These are phyloP conservation scores for Colletotrichum theobromicola DNA, from an alignment of 2,329 filamentous ascomycete species.

Conservation along the genomic window DNA sequence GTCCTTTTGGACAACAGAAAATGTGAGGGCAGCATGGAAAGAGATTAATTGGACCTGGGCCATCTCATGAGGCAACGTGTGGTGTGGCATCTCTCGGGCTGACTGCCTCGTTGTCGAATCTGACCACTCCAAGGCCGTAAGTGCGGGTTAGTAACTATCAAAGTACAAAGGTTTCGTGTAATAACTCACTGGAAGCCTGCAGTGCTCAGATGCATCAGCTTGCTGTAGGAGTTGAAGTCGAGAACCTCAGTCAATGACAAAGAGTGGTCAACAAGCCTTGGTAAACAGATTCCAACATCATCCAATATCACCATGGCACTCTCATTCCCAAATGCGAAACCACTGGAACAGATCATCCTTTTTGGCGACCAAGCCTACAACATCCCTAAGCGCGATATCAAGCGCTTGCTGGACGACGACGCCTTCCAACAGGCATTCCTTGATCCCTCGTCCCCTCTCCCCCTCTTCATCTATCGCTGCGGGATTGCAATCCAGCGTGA, in stretches of 20 bases:
- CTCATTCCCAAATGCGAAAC: background rate
- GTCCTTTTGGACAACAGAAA: background rate
- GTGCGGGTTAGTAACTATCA: background rate
- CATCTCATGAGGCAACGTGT: background rate
- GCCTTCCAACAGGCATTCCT: background rate
- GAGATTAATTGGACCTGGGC: background rate
- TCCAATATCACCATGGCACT: background rate
- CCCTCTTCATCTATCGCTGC: background rate
- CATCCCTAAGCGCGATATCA: background rate
- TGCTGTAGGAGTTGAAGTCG: background rate
- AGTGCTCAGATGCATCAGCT: background rate
- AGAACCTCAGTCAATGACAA: background rate
- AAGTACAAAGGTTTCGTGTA: background rate
- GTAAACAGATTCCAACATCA: background rate
- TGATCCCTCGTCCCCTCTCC: background rate
- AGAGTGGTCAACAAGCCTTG: background rate
- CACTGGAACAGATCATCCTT: background rate
- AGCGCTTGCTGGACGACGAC: background rate
- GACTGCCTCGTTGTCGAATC: background rate
- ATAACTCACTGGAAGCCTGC: background rate
- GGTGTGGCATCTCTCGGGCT: background rate
- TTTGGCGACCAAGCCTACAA: background rate
- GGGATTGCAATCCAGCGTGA: background rate
- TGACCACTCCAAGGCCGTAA: background rate
- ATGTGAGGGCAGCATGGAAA: background rate